Evolutionary conservation across 176 grass and related monocot genomes (phyloP), one percentile per base, ranked within the genome.

Genomic region (Cocos nucifera): DNA sequence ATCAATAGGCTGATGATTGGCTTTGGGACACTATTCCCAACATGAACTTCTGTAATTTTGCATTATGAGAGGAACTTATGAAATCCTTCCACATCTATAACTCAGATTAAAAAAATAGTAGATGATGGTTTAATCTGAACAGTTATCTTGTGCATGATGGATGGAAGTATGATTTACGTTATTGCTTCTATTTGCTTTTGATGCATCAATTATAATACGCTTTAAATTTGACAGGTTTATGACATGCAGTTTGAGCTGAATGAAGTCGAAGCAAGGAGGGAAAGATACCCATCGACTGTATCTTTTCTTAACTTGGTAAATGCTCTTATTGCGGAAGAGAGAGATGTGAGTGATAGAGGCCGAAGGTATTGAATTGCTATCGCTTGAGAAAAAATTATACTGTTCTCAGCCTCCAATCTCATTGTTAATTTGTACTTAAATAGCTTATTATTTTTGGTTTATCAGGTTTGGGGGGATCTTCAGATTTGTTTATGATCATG

Each of bases 241-340:
- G 87, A 97, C 88, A 97, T 97, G 92, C 78, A 80, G 35, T 90
- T 85, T 85, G 92, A 97, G 73, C 83, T 97, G 78, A 90, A 90
- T 75, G 92, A 97, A 85, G 78, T 97, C 59, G 92, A 97, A 78
- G 83, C 92, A 72, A 90, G 83, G 78, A 88, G 80, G 78, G 92
- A 97, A 54, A 85, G 78, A 69, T 97, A 97, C 73, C 92, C 92
- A 29, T 97, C 92, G 3, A 97, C 87, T n/a, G 85, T 97, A 78
- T 97, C 92, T 51, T 97, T 90, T 80, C 80, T 97, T 54, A 90
- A 75, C 66, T 90, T 97, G 75, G 72, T 90, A 61, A 97, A 97
- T 87, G 75, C 92, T 65, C 83, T 97, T 32, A 97, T 97, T 58
- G 79, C 76, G 18, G 83, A 97, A 84, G 92, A 97, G 75, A 81